A percentile compares a stretch with the other conserved stretches of the same genome.
These are phyloP conservation scores for Athelia psychrophila DNA, from an alignment of 1,284 basidiomycete species.

Conservation along the genomic window DNA sequence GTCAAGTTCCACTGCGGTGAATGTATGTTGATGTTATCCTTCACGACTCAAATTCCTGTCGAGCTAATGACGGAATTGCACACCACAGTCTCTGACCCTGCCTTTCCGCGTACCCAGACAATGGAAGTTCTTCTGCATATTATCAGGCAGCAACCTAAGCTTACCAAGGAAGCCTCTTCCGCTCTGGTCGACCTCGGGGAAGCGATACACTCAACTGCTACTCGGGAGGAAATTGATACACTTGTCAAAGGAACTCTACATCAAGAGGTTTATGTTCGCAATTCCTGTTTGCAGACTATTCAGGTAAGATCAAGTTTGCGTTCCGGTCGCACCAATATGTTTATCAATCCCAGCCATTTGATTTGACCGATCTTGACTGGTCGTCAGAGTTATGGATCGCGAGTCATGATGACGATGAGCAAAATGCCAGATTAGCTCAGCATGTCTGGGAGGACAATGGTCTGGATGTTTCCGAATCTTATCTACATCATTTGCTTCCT, in stretches of 20 bases:
- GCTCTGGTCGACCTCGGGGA: slow-evolving; percentile 84
- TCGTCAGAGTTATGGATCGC: slow-evolving; percentile 88
- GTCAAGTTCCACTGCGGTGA: slow-evolving; percentile 85
- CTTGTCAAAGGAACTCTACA: slow-evolving; percentile 76
- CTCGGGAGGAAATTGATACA: slow-evolving; percentile 58
- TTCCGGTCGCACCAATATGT: slow-evolving; percentile 1
- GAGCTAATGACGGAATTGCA: neutral
- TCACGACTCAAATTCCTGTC: slow-evolving; percentile 3
- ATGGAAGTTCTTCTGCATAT: slow-evolving; percentile 76
- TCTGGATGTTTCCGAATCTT: slow-evolving; percentile 81
- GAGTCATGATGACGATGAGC: slow-evolving; percentile 90
- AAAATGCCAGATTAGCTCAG: slow-evolving; percentile 82
- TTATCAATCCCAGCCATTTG: slow-evolving; percentile 67
- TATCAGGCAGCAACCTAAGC: slow-evolving; percentile 76
- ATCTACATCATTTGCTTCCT: slow-evolving; percentile 58
- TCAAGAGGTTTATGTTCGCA: slow-evolving; percentile 90
- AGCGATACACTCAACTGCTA: slow-evolving; percentile 71
- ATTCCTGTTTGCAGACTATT: slow-evolving; percentile 88
- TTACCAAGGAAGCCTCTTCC: slow-evolving; percentile 86
- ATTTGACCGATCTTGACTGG: slow-evolving; percentile 94
- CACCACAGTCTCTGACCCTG: slow-evolving; percentile 54
- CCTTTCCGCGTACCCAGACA: slow-evolving; percentile 73
- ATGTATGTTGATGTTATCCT: slow-evolving; percentile 51
- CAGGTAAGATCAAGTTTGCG: slow-evolving; percentile 52
- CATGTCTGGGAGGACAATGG: slow-evolving; percentile 97